Evolutionary conservation across 495 filamentous ascomycete species (phyloP), one percentile per base, ranked within the genome.

Genomic region (Halenospora varia): DNA sequence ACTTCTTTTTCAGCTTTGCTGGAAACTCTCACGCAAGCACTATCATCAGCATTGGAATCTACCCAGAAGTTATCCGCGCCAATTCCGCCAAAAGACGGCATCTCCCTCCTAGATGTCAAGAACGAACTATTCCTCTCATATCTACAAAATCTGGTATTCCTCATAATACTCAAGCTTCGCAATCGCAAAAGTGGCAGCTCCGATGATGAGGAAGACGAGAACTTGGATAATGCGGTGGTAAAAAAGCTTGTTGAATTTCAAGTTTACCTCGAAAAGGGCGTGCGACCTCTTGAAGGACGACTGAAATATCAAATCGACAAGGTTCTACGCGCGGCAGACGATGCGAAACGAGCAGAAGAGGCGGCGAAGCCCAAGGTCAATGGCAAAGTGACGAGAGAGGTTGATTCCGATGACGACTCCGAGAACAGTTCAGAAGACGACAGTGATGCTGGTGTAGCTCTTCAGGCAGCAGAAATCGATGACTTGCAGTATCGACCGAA

Each of bases 71-170:
- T 85, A 47, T 66, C 85, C 44, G 70, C 75, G 11, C 60, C 60
- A 48, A 53, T 62, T 53, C 81, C 88, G 4, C 86, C 89, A 9
- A 78, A 85, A 62, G 85, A 96, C 60, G 93, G 93, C 60, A 92
- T 98, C 49, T 97, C 94, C 1, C 86, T 98, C 3, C 84, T 98
- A 65, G 90, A 96, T 67, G 82, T 87, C 51, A 98, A 98, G 70
- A 96, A 90, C 76, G 95, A 98, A 60, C 81, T 97, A 17, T 82
- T 98, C 13, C 87, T 98, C 44, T 91, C 95, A 1, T 98, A 98
- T 74, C 76, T 97, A 0, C 95, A 97, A 64, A 92, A 97, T 63
- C 82, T 96, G 3, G 89, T 93, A 25, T 96, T 96, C 62, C 74
- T 97, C 48, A 87, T 95, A 39, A 73, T 97, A 2, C 71, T 92